Conservation (phyloP, 192 early-diverging fungal species). For the Coemansia sp. region DNA sequence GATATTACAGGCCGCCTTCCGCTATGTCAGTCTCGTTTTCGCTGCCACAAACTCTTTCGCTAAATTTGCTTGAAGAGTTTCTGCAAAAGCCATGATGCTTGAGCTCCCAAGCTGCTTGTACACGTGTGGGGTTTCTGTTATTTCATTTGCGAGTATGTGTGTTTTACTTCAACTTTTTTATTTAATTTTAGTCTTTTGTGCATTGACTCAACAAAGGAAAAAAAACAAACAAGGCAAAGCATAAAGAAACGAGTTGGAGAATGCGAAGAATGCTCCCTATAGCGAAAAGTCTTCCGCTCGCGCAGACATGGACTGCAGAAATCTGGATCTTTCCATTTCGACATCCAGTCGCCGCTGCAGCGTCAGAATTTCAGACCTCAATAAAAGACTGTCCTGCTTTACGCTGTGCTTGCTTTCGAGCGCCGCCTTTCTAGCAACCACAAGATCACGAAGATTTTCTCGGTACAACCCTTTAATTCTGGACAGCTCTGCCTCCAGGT, state of each 20-base stretch:
- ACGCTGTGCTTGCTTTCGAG: slow-evolving; percentile 49
- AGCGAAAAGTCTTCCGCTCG: slow-evolving; percentile 12
- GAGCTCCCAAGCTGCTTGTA: too few relatives aligned
- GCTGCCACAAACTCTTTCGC: neutral
- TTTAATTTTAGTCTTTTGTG: too few relatives aligned
- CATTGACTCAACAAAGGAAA: too few relatives aligned
- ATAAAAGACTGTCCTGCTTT: slow-evolving; percentile 48
- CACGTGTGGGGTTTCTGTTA: slow-evolving; percentile 5
- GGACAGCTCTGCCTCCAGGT: slow-evolving; percentile 39
- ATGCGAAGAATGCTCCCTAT: neutral
- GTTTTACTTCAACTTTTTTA: too few relatives aligned
- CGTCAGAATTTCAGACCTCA: slow-evolving; percentile 50
- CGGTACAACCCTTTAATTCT: slow-evolving; percentile 45
- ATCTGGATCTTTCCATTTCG: slow-evolving; percentile 50
- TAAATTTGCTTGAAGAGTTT: neutral
- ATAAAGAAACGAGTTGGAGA: neutral
- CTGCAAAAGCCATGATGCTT: slow-evolving; percentile 1
- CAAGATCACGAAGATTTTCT: slow-evolving; percentile 50
- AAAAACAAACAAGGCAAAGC: too few relatives aligned
- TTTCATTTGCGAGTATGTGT: neutral
- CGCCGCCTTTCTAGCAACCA: slow-evolving; percentile 40
- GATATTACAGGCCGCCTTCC: too few relatives aligned
- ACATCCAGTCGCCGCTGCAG: slow-evolving; percentile 53
- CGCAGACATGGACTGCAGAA: slow-evolving; percentile 28
- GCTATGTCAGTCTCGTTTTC: too few relatives aligned